Percentiles rank a stretch among this genome's conserved stretches.
Conservation (phyloP, 768 basidiomycete genomes). For the Pleurotus citrinopileatus region DNA sequence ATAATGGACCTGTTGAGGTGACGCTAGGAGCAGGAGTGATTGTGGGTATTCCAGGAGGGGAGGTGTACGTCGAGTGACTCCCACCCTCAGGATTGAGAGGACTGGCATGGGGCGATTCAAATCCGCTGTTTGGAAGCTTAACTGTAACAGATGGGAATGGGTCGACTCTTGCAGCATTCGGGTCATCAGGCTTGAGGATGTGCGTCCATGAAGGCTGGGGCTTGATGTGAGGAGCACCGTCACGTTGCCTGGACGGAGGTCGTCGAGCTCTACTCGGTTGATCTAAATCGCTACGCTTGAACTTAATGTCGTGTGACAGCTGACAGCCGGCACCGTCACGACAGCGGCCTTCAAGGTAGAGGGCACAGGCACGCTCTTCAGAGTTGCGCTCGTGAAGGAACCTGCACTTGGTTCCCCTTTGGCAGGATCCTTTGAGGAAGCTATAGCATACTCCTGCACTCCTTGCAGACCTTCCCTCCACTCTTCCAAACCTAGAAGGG, state of each 20-base stretch:
- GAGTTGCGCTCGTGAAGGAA: constrained; percentile 20
- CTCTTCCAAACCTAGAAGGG: too few relatives aligned
- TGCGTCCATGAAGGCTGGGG: constrained; percentile 3
- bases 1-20: neutral
- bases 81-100: too few relatives aligned
- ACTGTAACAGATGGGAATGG: neutral
- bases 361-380: neutral
- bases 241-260: neutral
- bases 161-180: constrained; percentile 1
- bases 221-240: constrained; percentile 1
- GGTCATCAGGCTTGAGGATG: neutral
- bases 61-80: too few relatives aligned
- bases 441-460: constrained; percentile 10
- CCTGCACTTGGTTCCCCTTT: constrained; percentile 17
- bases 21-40: too few relatives aligned
- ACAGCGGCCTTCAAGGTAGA: neutral
- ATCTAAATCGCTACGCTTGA: neutral
- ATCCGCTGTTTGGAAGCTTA: neutral
- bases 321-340: neutral
- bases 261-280: neutral
- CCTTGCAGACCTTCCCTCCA: neutral
- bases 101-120: too few relatives aligned
- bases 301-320: neutral
- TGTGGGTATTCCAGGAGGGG: too few relatives aligned
- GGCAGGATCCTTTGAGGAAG: constrained; percentile 18